phyloP scores from a whole-genome alignment of 768 basidiomycete genomes.

The Mycena epipterygia region DNA sequence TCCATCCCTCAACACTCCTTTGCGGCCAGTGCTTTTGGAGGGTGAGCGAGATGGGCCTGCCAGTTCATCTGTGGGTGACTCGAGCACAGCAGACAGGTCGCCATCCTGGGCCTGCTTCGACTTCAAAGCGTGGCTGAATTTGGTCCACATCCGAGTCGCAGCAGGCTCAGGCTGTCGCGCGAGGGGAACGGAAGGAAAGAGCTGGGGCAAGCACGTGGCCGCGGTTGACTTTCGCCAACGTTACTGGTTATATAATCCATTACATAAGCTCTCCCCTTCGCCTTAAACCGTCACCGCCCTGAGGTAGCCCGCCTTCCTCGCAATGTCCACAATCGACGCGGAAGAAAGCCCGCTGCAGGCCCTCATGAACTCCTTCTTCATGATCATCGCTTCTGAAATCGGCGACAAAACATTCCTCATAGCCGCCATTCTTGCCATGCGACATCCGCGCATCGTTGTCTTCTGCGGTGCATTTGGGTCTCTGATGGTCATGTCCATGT shows the following conservation, averaged over 20 bases:
- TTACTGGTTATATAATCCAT: no score
- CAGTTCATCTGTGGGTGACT: conserved; percentile 48
- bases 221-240: not conserved
- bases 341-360: conserved; percentile 62
- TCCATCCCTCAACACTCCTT: conserved; percentile 55
- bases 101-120: conserved; percentile 33
- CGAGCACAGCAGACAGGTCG: not conserved
- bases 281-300: not conserved
- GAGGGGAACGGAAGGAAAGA: not conserved
- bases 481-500: conserved; percentile 91
- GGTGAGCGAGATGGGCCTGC: conserved; percentile 64
- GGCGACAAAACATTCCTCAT: conserved; percentile 98
- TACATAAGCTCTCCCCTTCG: not conserved
- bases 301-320: not conserved
- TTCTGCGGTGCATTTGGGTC: conserved; percentile 92
- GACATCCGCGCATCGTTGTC: conserved; percentile 88
- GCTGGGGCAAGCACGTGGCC: not conserved
- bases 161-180: conserved; percentile 19
- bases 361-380: conserved; percentile 83
- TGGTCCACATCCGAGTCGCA: conserved; percentile 34
- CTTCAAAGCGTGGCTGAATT: conserved; percentile 31
- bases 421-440: conserved; percentile 87
- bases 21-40: conserved; percentile 50
- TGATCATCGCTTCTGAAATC: conserved; percentile 94
- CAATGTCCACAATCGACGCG: conserved; percentile 20